Percentiles rank a stretch among this genome's conserved stretches.
Evolutionary conservation across 352 stramenopile genomes (phyloP).

Genomic region (Pythium dissotocum): DNA sequence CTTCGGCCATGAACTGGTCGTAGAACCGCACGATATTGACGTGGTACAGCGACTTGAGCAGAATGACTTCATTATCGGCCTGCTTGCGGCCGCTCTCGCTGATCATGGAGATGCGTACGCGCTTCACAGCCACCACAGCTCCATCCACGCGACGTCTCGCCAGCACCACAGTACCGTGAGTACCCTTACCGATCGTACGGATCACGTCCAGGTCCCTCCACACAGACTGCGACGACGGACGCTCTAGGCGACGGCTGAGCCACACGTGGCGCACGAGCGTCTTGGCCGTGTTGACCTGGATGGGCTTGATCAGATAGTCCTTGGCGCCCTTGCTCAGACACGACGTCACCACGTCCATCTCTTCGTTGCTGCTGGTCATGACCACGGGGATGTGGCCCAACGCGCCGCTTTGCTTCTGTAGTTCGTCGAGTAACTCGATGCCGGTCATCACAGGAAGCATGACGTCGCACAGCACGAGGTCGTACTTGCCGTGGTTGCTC

Average conservation of each 20-base stretch:
- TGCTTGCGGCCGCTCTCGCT: conserved; percentile 85
- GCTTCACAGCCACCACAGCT: conserved; percentile 84
- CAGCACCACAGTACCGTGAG: conserved; percentile 83
- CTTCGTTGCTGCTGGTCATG: conserved; percentile 90
- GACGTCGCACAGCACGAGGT: conserved; percentile 89
- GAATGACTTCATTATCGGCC: conserved; percentile 87
- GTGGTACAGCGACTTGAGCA: conserved; percentile 89
- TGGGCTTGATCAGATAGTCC: conserved; percentile 91
- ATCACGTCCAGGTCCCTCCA: conserved; percentile 87
- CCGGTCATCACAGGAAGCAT: conserved; percentile 90
- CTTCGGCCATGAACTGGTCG: conserved; percentile 84
- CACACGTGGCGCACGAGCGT: conserved; percentile 88
- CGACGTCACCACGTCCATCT: conserved; percentile 89
- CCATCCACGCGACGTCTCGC: conserved; percentile 74
- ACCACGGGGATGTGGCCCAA: conserved; percentile 87
- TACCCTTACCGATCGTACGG: conserved; percentile 86
- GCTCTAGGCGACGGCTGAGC: conserved; percentile 71
- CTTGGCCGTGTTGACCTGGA: conserved; percentile 90
- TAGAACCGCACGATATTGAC: conserved; percentile 91
- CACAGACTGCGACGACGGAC: conserved; percentile 67
- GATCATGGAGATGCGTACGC: conserved; percentile 76
- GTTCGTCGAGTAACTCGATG: conserved; percentile 84
- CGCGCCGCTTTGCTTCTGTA: conserved; percentile 64
- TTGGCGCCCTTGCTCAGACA: conserved; percentile 89
- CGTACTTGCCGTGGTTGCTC: conserved; percentile 73